Percentiles rank a stretch among this genome's conserved stretches.
Evolutionary conservation across 345 rosid genomes (phyloP).

Genomic region (Eucalyptus victrix): DNA sequence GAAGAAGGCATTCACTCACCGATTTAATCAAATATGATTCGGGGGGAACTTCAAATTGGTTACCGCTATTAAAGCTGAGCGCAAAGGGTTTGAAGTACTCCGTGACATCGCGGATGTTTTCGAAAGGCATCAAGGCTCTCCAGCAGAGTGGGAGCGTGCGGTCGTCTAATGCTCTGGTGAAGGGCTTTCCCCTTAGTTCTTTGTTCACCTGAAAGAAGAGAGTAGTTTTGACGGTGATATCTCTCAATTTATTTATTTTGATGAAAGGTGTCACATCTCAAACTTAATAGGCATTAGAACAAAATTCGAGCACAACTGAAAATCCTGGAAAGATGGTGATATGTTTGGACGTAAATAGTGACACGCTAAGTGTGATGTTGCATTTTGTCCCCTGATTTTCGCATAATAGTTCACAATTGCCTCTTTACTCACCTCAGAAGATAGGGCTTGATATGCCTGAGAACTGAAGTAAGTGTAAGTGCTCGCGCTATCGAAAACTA

Average conservation of each 20-base stretch:
- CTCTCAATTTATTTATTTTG: neutral
- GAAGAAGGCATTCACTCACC: slow-evolving; percentile 17
- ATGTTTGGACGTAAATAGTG: fast-evolving
- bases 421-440: neutral
- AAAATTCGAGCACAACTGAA: too few species aligned
- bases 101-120: slow-evolving; percentile 40
- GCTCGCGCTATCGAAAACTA: slow-evolving; percentile 88
- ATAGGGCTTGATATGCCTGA: slow-evolving; percentile 38
- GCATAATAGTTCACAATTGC: too few species aligned
- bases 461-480: slow-evolving; percentile 70
- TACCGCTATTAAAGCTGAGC: slow-evolving; percentile 19
- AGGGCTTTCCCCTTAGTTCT: slow-evolving; percentile 29
- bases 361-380: too few species aligned
- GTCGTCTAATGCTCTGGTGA: slow-evolving; percentile 19
- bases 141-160: slow-evolving; percentile 70
- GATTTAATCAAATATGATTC: slow-evolving; percentile 74
- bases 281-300: too few species aligned
- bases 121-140: slow-evolving; percentile 65
- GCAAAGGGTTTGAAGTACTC: slow-evolving; percentile 65
- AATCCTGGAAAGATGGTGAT: too few species aligned
- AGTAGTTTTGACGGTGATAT: fast-evolving
- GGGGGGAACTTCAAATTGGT: slow-evolving; percentile 43
- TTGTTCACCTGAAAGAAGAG: slow-evolving; percentile 21
- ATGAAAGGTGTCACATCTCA: too few species aligned
- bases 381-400: too few species aligned